Evolutionary conservation across 108 stramenopile genomes (phyloP), one percentile per base, ranked within the genome.

Genomic region (Cyclotella choctawhatcheeana): DNA sequence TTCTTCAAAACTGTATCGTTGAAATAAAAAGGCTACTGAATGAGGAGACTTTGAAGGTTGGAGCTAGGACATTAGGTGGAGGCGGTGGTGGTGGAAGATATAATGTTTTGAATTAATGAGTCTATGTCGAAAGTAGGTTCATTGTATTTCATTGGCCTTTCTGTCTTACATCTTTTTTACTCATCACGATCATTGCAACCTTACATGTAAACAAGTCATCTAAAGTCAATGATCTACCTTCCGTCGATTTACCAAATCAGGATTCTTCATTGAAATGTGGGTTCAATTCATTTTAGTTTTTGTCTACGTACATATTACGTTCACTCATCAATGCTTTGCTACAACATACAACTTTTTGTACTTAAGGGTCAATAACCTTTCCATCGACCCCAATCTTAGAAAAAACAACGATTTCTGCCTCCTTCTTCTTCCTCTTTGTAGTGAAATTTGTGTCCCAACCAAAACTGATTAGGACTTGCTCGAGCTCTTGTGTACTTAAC

Each of bases 11-110:
- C 31, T 90, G 93, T 58, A 89, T 92, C 17, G 54, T 87, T 24
- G 97, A 97, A 70, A 90, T 96, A 16, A 84, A 83, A 34, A 89
- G 97, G 3, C 70, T 96, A n/a, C 73, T 97, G 59, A 95, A 97
- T 58, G 97, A 97, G 78, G 92, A 95, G 59, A 97, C 97, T 31
- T 68, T 96, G 44, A 85, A 88, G 44, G 94, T 93, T 17, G 83
- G 92, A 43, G 79, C 87, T 21, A 79, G 86, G 34, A 72, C 73
- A 5, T 58, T 72, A 22, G 37, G 37, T 10, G 37, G 8, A 12
- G 37, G 12, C 37, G 79, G 79, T 22, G 79, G 79, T 22, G 65
- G 73, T 30, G 84, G 86, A n/a, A 21, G 67, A 44, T 69, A 69
- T 43, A 69, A 69, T 56, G 67, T 69, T 44, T 69, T 69, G 54